A percentile compares a stretch with the other conserved stretches of the same genome.
Evolutionary conservation across 1,139 yeast genomes (phyloP).

Genomic region (Suhomyces wounanorum): DNA sequence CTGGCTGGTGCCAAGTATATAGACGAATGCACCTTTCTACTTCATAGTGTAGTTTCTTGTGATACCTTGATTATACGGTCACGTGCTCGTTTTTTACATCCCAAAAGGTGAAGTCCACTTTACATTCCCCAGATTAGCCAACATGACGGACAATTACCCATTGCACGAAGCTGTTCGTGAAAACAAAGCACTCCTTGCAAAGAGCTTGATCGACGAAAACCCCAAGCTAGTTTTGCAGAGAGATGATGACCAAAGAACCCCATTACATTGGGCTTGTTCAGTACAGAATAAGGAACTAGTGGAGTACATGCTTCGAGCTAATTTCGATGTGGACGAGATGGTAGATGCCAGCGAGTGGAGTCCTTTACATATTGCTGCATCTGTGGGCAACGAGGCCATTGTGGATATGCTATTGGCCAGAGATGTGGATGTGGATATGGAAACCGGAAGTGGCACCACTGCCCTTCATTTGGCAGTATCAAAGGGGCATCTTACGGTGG

Average conservation of each 20-base stretch:
- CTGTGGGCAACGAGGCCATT: conserved; percentile 66
- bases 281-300: conserved; percentile 58
- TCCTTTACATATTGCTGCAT: conserved; percentile 77
- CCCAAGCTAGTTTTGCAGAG: conserved; percentile 47
- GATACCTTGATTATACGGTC: not conserved
- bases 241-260: conserved; percentile 79
- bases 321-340: conserved; percentile 62
- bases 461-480: conserved; percentile 76
- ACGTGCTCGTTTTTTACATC: not conserved
- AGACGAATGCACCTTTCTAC: not conserved
- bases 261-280: conserved; percentile 90
- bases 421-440: conserved; percentile 41
- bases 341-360: conserved; percentile 86
- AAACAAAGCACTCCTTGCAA: conserved; percentile 51
- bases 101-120: not conserved
- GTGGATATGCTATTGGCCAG: conserved; percentile 39
- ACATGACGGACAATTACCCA: conserved; percentile 20
- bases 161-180: conserved; percentile 65
- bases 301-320: conserved; percentile 47
- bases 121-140: not conserved
- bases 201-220: conserved; percentile 46
- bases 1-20: not conserved
- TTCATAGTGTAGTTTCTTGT: too few relatives aligned
- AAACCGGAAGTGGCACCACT: conserved; percentile 72
- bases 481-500: conserved; percentile 60